These are phyloP conservation scores for Brassica balearica DNA, from an alignment of 441 rosid species.

Conservation along the genomic window DNA sequence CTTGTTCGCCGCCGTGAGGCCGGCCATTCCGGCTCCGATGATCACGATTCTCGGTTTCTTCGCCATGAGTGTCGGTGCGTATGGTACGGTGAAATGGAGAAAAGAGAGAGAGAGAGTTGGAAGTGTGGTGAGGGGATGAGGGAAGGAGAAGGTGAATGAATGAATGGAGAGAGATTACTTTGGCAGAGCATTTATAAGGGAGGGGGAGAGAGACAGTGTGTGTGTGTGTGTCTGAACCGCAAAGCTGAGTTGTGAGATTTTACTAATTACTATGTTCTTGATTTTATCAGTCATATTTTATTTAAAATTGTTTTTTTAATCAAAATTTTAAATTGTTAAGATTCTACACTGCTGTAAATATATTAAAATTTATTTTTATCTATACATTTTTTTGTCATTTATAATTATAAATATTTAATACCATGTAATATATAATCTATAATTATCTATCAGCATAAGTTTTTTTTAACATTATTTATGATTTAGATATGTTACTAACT, in stretches of 20 bases:
- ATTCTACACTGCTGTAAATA: background rate
- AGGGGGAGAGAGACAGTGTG: constrained; percentile 9
- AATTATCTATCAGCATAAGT: background rate
- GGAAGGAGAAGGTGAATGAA: constrained; percentile 39
- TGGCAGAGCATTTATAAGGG: constrained; percentile 63
- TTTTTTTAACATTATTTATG: background rate
- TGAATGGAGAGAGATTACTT: constrained; percentile 55
- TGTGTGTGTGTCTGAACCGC: background rate
- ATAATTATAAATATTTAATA: background rate
- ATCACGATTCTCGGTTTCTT: constrained; percentile 92
- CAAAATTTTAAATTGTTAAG: no score
- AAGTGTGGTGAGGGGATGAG: constrained; percentile 26
- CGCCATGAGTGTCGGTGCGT: constrained; percentile 47
- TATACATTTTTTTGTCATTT: background rate
- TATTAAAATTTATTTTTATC: background rate
- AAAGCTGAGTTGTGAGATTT: constrained; percentile 10
- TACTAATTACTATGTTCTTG: background rate
- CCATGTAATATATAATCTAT: no score
- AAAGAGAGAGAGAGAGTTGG: constrained; percentile 4
- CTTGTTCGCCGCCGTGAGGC: constrained; percentile 92
- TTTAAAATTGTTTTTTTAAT: background rate
- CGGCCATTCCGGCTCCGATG: constrained; percentile 98
- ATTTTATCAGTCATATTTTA: background rate
- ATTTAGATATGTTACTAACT: background rate
- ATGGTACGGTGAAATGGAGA: background rate